Conservation (phyloP, 305 asterid species). For the Solanum hybrid region DNA sequence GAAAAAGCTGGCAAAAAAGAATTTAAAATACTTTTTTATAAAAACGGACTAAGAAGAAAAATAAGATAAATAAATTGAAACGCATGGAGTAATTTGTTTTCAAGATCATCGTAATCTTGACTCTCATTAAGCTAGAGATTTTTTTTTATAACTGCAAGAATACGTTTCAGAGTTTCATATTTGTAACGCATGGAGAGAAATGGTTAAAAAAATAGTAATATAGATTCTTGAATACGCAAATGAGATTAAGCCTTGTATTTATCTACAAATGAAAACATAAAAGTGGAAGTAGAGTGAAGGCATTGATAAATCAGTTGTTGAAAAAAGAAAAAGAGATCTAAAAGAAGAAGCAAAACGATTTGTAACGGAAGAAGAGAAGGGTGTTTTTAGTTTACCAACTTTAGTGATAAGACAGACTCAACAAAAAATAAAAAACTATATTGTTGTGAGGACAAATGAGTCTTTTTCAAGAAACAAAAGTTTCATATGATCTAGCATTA, state of each 20-base stretch:
- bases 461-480: not conserved
- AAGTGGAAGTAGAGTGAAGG: not conserved
- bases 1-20: not conserved
- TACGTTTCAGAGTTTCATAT: not conserved
- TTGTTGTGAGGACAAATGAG: not conserved
- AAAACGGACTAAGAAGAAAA: not conserved
- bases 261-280: not conserved
- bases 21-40: not conserved
- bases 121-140: not conserved
- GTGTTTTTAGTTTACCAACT: constrained; percentile 42
- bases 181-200: not conserved
- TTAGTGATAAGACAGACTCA: constrained; percentile 24
- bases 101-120: not conserved
- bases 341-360: constrained; percentile 26
- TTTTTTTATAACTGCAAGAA: not conserved
- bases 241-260: not conserved
- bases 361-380: constrained; percentile 27
- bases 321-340: not conserved
- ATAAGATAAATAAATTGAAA: not conserved
- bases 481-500: not conserved
- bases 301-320: constrained; percentile 1
- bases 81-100: not conserved
- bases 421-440: not conserved
- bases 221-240: not conserved
- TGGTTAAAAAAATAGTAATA: not conserved